These are phyloP conservation scores for Claviceps arundinis DNA, from an alignment of 2,329 filamentous ascomycete genomes.

Conservation along the genomic window DNA sequence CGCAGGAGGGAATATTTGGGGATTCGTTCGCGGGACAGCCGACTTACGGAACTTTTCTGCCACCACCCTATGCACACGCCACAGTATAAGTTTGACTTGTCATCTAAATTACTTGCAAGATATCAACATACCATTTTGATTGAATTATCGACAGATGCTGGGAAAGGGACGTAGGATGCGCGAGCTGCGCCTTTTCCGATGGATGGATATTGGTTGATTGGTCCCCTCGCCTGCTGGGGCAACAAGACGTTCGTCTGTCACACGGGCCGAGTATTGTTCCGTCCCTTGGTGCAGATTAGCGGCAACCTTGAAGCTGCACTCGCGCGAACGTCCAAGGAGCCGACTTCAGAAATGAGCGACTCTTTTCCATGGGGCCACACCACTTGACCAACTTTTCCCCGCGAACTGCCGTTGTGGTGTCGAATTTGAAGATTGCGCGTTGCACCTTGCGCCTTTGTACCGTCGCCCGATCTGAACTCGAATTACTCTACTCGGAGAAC, in stretches of 20 bases:
- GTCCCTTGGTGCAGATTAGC: background rate
- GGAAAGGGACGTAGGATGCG: constrained; percentile 8
- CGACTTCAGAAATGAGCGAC: too few relatives aligned
- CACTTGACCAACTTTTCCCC: constrained; percentile 5
- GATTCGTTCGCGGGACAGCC: background rate
- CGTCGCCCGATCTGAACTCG: background rate
- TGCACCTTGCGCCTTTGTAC: background rate
- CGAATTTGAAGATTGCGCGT: background rate
- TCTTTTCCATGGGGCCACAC: too few relatives aligned
- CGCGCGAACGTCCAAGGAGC: too few relatives aligned
- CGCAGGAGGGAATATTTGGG: background rate
- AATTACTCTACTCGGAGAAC: background rate
- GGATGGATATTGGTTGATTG: background rate
- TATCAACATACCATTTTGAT: constrained; percentile 42
- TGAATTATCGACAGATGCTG: constrained; percentile 20
- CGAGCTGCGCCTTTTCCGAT: constrained; percentile 17
- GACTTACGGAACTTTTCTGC: constrained; percentile 49
- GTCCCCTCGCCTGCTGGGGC: background rate
- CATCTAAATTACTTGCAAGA: background rate
- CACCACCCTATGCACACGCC: constrained; percentile 52
- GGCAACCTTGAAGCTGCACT: too few relatives aligned
- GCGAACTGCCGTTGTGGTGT: background rate
- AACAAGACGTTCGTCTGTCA: background rate
- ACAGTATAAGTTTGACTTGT: background rate
- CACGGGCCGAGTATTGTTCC: constrained; percentile 4